Evolutionary conservation across 768 basidiomycete species (phyloP).

Genomic region (Podaxis mareebaensis): DNA sequence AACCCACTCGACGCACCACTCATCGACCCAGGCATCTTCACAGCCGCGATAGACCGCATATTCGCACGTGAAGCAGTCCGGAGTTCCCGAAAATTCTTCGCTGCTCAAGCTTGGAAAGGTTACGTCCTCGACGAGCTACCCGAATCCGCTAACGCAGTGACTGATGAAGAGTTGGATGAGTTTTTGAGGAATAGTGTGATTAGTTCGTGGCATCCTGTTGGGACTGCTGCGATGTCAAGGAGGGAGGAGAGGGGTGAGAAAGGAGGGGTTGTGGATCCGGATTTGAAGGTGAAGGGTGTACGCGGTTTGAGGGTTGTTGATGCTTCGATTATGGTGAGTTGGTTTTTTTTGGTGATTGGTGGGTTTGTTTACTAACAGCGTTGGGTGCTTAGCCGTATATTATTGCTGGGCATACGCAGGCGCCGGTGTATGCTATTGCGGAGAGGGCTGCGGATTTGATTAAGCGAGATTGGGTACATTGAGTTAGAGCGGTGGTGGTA

Average conservation of each 20-base stretch:
- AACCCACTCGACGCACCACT: slow-evolving; percentile 17
- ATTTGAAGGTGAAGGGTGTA: slow-evolving; percentile 34
- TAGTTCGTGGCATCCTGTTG: slow-evolving; percentile 29
- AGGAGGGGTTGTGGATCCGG: slow-evolving; percentile 35
- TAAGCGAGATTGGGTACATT: neutral
- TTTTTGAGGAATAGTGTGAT: slow-evolving; percentile 21
- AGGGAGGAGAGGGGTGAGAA: slow-evolving; percentile 15
- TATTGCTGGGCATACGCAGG: neutral
- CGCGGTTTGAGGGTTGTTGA: slow-evolving; percentile 34
- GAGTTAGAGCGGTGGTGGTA: neutral
- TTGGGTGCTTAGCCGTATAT: neutral
- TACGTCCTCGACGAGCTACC: neutral
- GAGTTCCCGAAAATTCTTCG: neutral
- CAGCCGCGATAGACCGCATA: slow-evolving; percentile 20
- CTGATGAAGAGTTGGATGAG: neutral
- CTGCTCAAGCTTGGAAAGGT: neutral
- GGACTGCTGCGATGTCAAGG: slow-evolving; percentile 32
- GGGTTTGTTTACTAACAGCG: no score
- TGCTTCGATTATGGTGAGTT: neutral
- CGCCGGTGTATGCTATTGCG: slow-evolving; percentile 1
- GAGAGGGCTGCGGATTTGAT: slow-evolving; percentile 14
- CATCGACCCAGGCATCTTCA: slow-evolving; percentile 16
- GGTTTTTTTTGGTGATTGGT: neutral
- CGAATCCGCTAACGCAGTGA: neutral
- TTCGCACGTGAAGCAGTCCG: slow-evolving; percentile 19